These are phyloP conservation scores for Collariella sp. DNA, from an alignment of 495 filamentous ascomycete genomes.

Conservation along the genomic window DNA sequence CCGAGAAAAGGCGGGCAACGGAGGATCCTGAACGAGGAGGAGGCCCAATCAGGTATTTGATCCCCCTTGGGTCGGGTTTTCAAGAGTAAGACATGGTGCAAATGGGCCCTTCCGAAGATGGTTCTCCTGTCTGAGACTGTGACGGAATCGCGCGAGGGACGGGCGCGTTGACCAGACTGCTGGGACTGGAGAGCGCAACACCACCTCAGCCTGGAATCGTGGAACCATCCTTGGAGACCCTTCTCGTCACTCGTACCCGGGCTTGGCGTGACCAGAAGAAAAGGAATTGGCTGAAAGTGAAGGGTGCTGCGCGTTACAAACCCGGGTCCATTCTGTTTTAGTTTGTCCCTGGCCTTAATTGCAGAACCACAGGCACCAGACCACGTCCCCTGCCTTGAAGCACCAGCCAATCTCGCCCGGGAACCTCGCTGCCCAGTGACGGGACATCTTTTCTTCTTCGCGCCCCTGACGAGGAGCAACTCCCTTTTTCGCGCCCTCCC, in stretches of 20 bases:
- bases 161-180: not conserved
- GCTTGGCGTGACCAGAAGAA: constrained; percentile 8
- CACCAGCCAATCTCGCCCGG: constrained; percentile 19
- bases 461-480: constrained; percentile 7
- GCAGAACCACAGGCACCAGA: constrained; percentile 9
- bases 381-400: constrained; percentile 9
- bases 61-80: too few species aligned
- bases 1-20: too few species aligned
- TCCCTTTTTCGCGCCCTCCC: constrained; percentile 7
- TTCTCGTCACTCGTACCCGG: not conserved
- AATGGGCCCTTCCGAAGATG: too few species aligned
- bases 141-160: not conserved
- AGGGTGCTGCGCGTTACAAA: constrained; percentile 10
- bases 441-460: constrained; percentile 8
- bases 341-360: constrained; percentile 14
- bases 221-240: not conserved
- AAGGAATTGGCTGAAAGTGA: constrained; percentile 10
- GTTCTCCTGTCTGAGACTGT: not conserved
- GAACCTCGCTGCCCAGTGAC: constrained; percentile 1
- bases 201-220: not conserved
- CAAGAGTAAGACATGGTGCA: too few species aligned
- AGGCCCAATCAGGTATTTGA: too few species aligned
- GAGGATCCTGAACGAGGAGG: too few species aligned
- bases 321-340: constrained; percentile 11
- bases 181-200: not conserved